A percentile compares a stretch with the other conserved stretches of the same genome.
These are phyloP conservation scores for Hypoxylon intermedium DNA, from an alignment of 495 filamentous ascomycete species.

Conservation along the genomic window DNA sequence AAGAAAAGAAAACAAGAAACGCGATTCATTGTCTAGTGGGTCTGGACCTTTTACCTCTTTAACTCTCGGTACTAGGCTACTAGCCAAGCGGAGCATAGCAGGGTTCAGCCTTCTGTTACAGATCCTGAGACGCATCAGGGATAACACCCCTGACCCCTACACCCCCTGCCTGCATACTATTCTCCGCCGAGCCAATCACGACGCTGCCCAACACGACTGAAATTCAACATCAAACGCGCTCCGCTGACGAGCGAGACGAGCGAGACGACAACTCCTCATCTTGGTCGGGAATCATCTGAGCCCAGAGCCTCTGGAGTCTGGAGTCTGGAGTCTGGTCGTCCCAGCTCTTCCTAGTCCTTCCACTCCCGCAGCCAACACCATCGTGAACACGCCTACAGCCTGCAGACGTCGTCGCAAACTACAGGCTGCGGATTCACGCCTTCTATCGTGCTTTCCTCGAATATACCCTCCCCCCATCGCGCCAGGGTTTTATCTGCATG, in stretches of 20 bases:
- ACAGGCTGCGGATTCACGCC: constrained; percentile 7
- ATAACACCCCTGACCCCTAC: constrained; percentile 31
- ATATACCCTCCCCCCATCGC: constrained; percentile 38
- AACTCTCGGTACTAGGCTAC: constrained; percentile 20
- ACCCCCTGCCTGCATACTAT: constrained; percentile 39
- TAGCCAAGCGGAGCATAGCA: constrained; percentile 13
- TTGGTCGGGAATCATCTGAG: constrained; percentile 34
- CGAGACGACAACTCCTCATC: constrained; percentile 42
- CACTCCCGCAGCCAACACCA: constrained; percentile 19
- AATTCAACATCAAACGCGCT: constrained; percentile 42
- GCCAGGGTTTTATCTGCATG: constrained; percentile 41
- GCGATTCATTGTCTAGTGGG: neutral
- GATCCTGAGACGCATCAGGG: constrained; percentile 40
- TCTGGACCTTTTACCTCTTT: constrained; percentile 25
- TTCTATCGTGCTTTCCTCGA: constrained; percentile 20
- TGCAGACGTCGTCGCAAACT: constrained; percentile 23
- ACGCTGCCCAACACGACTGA: constrained; percentile 34
- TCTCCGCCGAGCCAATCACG: constrained; percentile 32
- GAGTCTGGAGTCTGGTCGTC: neutral
- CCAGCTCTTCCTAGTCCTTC: neutral
- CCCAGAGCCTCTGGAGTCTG: constrained; percentile 17
- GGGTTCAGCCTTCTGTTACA: constrained; percentile 35
- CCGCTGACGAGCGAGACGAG: constrained; percentile 40
- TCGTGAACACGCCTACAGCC: constrained; percentile 10
- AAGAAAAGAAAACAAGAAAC: neutral